Conservation (phyloP, 768 basidiomycete species). For the Leucogyrophana mollusca region DNA sequence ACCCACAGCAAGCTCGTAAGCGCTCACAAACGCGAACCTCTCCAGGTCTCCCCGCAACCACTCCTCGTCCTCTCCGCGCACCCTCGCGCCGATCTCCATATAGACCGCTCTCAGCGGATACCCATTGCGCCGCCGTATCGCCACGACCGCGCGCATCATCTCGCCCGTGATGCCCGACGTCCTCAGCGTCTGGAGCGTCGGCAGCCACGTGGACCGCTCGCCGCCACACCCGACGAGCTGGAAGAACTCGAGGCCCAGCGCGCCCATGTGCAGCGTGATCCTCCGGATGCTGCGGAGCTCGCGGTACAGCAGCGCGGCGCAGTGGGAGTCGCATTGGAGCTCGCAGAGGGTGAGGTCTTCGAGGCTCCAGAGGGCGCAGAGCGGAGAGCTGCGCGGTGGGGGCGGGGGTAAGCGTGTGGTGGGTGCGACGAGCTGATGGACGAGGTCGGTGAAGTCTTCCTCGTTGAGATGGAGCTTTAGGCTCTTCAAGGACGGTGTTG, state of each 20-base stretch:
- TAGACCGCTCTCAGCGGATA: conserved; percentile 43
- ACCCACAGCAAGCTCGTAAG: no score
- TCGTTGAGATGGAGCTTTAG: conserved; percentile 55
- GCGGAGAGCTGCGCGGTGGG: conserved; percentile 34
- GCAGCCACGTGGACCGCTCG: conserved; percentile 35
- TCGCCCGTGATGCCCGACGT: conserved; percentile 43
- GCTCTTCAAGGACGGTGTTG: conserved; percentile 32
- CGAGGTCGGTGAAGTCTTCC: conserved; percentile 52
- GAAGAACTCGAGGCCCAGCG: conserved; percentile 29
- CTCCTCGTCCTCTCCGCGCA: conserved; percentile 39
- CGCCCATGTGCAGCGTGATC: conserved; percentile 39
- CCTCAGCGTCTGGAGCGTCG: conserved; percentile 48
- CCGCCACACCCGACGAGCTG: conserved; percentile 10
- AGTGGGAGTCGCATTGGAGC: conserved; percentile 40
- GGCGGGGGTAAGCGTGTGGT: conserved; percentile 25
- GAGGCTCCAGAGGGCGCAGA: conserved; percentile 40
- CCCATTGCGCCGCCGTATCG: conserved; percentile 38
- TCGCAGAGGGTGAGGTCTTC: conserved; percentile 51
- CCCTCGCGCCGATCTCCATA: conserved; percentile 43
- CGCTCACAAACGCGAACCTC: conserved; percentile 47
- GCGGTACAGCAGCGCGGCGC: conserved; percentile 38
- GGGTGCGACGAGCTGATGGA: conserved; percentile 36
- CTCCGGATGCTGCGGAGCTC: conserved; percentile 47
- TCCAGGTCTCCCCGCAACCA: conserved; percentile 56
- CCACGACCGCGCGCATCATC: conserved; percentile 44